Percentiles rank a stretch among this genome's conserved stretches.
Evolutionary conservation across 148 eudicot species (phyloP).

Genomic region (Cornus florida): DNA sequence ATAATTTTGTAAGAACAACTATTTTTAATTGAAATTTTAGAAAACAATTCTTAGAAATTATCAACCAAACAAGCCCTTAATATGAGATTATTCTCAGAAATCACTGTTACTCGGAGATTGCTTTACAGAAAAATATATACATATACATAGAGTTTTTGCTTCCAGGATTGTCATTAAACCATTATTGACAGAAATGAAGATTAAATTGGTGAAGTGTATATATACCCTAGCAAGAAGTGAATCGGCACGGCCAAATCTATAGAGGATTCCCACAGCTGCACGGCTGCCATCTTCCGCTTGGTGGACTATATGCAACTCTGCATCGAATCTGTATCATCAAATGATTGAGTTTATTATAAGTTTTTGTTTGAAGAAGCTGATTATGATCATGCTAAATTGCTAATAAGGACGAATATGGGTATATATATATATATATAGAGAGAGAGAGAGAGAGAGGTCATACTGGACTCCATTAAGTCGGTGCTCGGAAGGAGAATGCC

Average conservation of each 20-base stretch:
- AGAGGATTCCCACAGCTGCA: conserved; percentile 55
- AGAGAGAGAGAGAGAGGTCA: conserved; percentile 2
- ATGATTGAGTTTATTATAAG: no score
- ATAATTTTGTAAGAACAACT: no score
- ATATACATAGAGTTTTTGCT: no score
- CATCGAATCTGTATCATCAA: conserved; percentile 40
- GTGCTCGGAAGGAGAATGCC: conserved; percentile 95
- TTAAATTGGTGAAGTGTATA: background rate
- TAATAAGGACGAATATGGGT: no score
- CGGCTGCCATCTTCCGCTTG: conserved; percentile 36
- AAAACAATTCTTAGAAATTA: no score
- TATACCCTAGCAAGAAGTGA: conserved; percentile 53
- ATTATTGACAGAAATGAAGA: background rate
- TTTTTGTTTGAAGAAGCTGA: background rate
- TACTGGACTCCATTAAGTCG: conserved; percentile 60
- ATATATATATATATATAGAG: background rate
- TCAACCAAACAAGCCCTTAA: no score
- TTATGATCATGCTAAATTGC: no score
- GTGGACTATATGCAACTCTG: conserved; percentile 78
- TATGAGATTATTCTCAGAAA: no score
- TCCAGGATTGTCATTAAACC: no score
- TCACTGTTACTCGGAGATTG: no score
- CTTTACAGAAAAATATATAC: no score
- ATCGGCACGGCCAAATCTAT: conserved; percentile 48
- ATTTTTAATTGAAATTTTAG: no score